These are phyloP conservation scores for Schizochytrium sp. DNA, from an alignment of 108 stramenopile species.

Conservation along the genomic window DNA sequence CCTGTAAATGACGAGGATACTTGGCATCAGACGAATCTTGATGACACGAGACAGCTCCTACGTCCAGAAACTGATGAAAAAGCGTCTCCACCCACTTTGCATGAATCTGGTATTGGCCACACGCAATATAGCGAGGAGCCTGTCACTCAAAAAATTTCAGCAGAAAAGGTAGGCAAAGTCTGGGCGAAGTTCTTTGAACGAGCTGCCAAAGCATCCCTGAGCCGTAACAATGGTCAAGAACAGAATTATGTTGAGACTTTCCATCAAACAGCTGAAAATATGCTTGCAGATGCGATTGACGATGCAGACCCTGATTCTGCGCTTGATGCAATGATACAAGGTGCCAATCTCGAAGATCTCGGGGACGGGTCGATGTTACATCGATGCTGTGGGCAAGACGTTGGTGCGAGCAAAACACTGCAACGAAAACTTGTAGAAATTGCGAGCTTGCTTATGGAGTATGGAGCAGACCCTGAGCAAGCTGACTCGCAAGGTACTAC, in stretches of 20 bases:
- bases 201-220: constrained; percentile 24
- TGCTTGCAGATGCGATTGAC: constrained; percentile 16
- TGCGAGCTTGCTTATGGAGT: neutral
- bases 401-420: neutral
- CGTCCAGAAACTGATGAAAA: constrained; percentile 2
- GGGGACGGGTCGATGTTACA: constrained; percentile 36
- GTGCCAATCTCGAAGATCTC: neutral
- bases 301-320: constrained; percentile 1
- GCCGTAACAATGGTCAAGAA: neutral
- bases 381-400: neutral
- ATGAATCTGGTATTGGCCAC: constrained; percentile 9
- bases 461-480: neutral
- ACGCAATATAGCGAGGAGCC: neutral
- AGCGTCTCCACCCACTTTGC: neutral
- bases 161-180: constrained; percentile 15
- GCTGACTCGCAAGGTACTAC: neutral
- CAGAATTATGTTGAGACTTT: neutral
- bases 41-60: neutral
- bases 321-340: neutral
- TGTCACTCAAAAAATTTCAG: neutral
- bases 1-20: neutral
- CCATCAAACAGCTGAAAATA: neutral
- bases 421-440: constrained; percentile 35
- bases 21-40: neutral
- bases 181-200: constrained; percentile 59